Base-by-base conservation (phyloP, 768 basidiomycete species). In the Paxillus involutus region DNA sequence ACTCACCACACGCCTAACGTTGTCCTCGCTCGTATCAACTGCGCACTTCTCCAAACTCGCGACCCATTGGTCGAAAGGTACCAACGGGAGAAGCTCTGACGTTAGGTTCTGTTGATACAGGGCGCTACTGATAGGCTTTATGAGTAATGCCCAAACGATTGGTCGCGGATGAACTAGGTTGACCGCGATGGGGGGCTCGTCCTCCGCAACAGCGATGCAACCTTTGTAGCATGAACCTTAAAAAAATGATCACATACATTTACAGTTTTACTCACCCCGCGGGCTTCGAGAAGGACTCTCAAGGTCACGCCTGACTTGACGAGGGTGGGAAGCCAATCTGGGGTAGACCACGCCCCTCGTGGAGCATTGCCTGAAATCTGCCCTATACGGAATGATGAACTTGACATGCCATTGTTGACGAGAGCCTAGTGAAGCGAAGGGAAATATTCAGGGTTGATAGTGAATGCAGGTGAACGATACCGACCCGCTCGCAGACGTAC, bases 261-360 rank as follows among this genome's bases (percentile, higher is more conserved):
- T 4, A 13, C 29, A 33, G 12, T 12, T 29, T 12, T 9, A 59
- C 73, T 56, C 32, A 68, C 70, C 45, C 69, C 67, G 17, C 49
- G 45, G 8, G 63, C 63, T 11, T 71, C 62, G 0, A 72, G 73
- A 36, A 76, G 58, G 7, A 49, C 63, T 2, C 64, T 68, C 33
- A 75, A 42, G 3, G 51, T 43, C 12, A 73, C 43, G 44, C 68
- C 69, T 5, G 74, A 74, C 54, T 71, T 70, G 29, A 75, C 60
- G 7, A 77, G 63, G 26, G 64, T 61, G 10, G 75, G 72, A 21
- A 77, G 60, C 72, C 74, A 75, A 36, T 73, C 68, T 2, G 66
- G 59, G 1, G 65, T 69, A 36, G 65, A 66, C 76, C 73, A 75
- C 10, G 68, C 67, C 12, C 76, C 77, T 49, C 70, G 67, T 3